A percentile compares a stretch with the other conserved stretches of the same genome.
Conservation (phyloP, 148 eudicot species). For the Silene uniflora region DNA sequence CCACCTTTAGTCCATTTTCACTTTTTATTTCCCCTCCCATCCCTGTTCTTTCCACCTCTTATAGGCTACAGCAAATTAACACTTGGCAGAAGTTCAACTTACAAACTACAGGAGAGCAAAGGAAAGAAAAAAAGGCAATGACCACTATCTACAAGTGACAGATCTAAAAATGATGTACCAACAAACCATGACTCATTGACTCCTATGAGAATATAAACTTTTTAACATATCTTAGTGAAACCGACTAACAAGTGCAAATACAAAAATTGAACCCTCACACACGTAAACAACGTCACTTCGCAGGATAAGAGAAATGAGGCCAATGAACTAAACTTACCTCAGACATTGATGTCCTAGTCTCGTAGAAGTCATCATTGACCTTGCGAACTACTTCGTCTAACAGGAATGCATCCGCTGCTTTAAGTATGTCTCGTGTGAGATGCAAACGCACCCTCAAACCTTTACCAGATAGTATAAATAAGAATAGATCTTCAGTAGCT, state of each 20-base stretch:
- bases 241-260: not conserved
- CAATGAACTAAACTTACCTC: constrained; percentile 45
- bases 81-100: too few relatives aligned
- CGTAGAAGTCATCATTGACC: constrained; percentile 27
- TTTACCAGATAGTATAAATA: constrained; percentile 71
- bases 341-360: constrained; percentile 27
- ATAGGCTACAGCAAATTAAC: too few relatives aligned
- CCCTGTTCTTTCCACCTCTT: too few relatives aligned
- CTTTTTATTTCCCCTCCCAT: too few relatives aligned
- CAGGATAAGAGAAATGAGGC: constrained; percentile 9
- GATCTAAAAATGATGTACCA: too few relatives aligned
- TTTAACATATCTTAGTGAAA: not conserved
- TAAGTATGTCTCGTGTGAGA: constrained; percentile 68
- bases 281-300: not conserved
- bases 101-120: too few relatives aligned
- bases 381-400: constrained; percentile 46
- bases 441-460: constrained; percentile 78
- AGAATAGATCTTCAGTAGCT: constrained; percentile 89
- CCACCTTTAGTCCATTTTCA: too few relatives aligned
- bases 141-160: too few relatives aligned
- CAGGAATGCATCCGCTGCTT: constrained; percentile 70
- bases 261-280: not conserved
- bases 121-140: too few relatives aligned
- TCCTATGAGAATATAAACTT: not conserved
- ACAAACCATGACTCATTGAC: too few relatives aligned